Percentiles rank a stretch among this genome's conserved stretches.
These are phyloP conservation scores for Verticillium tricorpus DNA, from an alignment of 2,329 filamentous ascomycete genomes.

Conservation along the genomic window DNA sequence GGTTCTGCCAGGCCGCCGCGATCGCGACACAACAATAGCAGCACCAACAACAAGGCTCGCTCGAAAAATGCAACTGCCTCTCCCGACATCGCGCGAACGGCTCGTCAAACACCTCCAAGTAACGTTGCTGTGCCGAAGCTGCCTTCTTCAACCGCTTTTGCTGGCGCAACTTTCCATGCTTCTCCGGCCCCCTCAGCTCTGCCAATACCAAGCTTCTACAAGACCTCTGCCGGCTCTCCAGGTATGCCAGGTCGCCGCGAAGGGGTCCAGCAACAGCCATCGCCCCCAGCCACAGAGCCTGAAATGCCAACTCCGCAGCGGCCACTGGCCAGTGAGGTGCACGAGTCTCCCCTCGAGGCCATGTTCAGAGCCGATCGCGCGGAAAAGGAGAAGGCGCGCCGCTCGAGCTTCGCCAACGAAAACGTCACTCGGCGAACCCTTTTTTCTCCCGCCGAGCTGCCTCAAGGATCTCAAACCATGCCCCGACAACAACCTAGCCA, in stretches of 20 bases:
- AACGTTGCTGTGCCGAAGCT: constrained; percentile 32
- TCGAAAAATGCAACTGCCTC: constrained; percentile 24
- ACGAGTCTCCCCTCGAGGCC: constrained; percentile 79
- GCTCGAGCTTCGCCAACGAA: constrained; percentile 44
- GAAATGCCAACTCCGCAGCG: constrained; percentile 42
- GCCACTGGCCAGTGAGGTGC: constrained; percentile 20
- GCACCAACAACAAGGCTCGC: constrained; percentile 11
- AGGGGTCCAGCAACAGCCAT: constrained; percentile 38
- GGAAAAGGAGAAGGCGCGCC: constrained; percentile 61
- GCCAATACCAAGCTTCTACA: constrained; percentile 84
- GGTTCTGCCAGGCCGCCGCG: background rate
- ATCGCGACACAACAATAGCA: background rate
- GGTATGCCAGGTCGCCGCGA: constrained; percentile 20
- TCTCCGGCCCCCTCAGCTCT: constrained; percentile 88
- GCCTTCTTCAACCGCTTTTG: constrained; percentile 61
- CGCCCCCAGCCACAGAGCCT: constrained; percentile 48
- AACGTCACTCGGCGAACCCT: background rate
- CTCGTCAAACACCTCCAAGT: constrained; percentile 37
- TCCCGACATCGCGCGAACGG: constrained; percentile 34
- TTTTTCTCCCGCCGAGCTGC: background rate
- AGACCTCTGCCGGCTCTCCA: constrained; percentile 65
- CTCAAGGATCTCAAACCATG: constrained; percentile 14
- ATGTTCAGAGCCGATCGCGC: constrained; percentile 85
- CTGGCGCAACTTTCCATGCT: constrained; percentile 90
- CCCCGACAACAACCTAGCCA: constrained; percentile 12